Percentiles rank a stretch among this genome's conserved stretches.
Evolutionary conservation across 2,329 filamentous ascomycete genomes (phyloP).

Genomic region (Alternaria arborescens): DNA sequence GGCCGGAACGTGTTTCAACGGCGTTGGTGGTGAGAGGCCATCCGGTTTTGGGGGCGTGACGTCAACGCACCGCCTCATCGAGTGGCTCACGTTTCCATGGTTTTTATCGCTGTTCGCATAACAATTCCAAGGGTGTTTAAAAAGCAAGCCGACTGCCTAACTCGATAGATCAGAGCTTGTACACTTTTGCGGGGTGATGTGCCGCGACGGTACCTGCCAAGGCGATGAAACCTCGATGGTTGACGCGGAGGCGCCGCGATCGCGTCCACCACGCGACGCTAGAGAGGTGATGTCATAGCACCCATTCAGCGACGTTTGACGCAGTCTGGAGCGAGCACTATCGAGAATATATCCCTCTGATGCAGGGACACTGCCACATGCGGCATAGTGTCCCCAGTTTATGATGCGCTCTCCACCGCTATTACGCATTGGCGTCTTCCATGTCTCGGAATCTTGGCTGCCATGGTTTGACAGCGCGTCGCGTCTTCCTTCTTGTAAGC

Average conservation of each 20-base stretch:
- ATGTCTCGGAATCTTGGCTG: not conserved
- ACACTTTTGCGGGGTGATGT: not conserved
- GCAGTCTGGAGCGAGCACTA: constrained; percentile 19
- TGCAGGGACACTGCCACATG: constrained; percentile 18
- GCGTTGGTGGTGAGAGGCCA: constrained; percentile 6
- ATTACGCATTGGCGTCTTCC: constrained; percentile 5
- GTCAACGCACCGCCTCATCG: constrained; percentile 10
- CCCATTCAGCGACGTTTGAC: not conserved
- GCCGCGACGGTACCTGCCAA: constrained; percentile 24
- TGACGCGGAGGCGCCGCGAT: constrained; percentile 6
- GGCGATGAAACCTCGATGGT: constrained; percentile 8
- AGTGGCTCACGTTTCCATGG: not conserved
- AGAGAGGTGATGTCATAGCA: constrained; percentile 25
- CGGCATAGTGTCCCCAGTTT: constrained; percentile 13
- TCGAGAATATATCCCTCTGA: constrained; percentile 15
- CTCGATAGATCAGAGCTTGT: not conserved
- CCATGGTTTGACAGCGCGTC: constrained; percentile 16
- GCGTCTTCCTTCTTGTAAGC: constrained; percentile 11
- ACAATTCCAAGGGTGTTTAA: not conserved
- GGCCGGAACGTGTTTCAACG: constrained; percentile 8
- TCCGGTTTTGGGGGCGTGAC: constrained; percentile 11
- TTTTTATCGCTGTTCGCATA: not conserved
- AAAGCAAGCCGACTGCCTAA: not conserved
- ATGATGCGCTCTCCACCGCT: constrained; percentile 26
- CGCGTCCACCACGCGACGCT: constrained; percentile 14